Evolutionary conservation across 305 asterid species (phyloP).

Genomic region (Fraxinus sp.): DNA sequence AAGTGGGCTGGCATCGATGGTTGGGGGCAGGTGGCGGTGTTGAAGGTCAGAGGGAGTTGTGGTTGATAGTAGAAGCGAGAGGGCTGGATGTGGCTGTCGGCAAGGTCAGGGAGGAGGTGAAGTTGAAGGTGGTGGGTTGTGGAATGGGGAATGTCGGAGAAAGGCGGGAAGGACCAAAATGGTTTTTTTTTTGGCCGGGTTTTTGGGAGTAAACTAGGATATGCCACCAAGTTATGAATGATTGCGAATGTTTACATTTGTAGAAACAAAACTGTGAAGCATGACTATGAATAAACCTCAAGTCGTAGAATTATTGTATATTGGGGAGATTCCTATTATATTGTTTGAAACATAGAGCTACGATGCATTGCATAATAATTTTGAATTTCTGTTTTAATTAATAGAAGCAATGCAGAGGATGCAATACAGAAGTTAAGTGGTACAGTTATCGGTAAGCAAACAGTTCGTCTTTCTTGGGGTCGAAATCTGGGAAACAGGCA

Average conservation of each 20-base stretch:
- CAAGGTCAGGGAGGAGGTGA: background rate
- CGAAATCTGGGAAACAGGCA: conserved; percentile 75
- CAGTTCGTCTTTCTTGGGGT: conserved; percentile 96
- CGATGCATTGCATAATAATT: background rate
- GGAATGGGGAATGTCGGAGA: background rate
- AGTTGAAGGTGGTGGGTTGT: background rate
- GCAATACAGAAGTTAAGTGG: conserved; percentile 83
- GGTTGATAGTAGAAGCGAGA: background rate
- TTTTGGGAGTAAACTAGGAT: background rate
- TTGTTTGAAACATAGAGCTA: background rate
- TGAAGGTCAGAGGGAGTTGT: background rate
- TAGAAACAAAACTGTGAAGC: background rate
- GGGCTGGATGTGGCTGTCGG: background rate
- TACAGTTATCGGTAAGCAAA: conserved; percentile 73
- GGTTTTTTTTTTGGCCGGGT: background rate
- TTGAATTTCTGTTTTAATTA: conserved; percentile 20
- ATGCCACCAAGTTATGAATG: background rate
- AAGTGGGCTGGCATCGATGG: background rate
- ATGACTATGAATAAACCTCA: background rate
- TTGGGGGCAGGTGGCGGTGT: background rate
- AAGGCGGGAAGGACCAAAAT: background rate
- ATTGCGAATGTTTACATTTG: background rate
- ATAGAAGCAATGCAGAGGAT: conserved; percentile 77
- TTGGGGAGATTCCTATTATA: background rate
- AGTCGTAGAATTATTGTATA: background rate